phyloP scores from a whole-genome alignment of 1,284 basidiomycete genomes.

The Rhizopogon parksii region DNA sequence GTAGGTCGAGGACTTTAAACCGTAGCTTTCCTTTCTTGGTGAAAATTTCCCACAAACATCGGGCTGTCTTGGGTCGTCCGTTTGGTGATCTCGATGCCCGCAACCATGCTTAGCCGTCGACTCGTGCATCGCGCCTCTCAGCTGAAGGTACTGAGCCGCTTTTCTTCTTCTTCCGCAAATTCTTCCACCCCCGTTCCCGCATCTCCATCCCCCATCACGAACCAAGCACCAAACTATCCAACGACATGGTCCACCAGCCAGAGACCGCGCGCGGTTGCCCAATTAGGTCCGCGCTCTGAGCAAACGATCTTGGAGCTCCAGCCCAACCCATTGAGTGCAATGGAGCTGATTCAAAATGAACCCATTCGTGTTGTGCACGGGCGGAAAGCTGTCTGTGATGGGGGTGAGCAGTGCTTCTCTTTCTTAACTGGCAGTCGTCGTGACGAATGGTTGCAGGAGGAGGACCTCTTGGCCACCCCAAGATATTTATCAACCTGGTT shows the following conservation, averaged over 20 bases:
- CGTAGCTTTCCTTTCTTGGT: slow-evolving; percentile 16
- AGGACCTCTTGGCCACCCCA: slow-evolving; percentile 95
- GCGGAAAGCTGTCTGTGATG: slow-evolving; percentile 87
- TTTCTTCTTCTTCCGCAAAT: slow-evolving; percentile 24
- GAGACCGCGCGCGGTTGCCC: slow-evolving; percentile 47
- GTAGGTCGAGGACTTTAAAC: background rate
- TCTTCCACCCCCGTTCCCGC: slow-evolving; percentile 21
- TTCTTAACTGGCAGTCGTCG: slow-evolving; percentile 2
- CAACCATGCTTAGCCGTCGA: slow-evolving; percentile 34
- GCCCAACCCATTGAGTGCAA: slow-evolving; percentile 86
- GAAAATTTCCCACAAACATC: background rate
- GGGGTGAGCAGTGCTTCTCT: slow-evolving; percentile 56
- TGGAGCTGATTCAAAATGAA: slow-evolving; percentile 83
- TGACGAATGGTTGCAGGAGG: slow-evolving; percentile 52
- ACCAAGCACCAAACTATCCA: slow-evolving; percentile 76
- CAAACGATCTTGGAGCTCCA: slow-evolving; percentile 84
- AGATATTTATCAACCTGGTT: slow-evolving; percentile 93
- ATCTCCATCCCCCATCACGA: slow-evolving; percentile 31
- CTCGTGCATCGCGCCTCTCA: slow-evolving; percentile 27
- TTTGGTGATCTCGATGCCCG: background rate
- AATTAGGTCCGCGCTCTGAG: slow-evolving; percentile 79
- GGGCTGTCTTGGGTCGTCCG: background rate
- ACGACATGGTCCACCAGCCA: slow-evolving; percentile 77
- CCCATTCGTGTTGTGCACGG: slow-evolving; percentile 77
- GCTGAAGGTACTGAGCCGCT: slow-evolving; percentile 23